A percentile compares a stretch with the other conserved stretches of the same genome.
phyloP scores from a whole-genome alignment of 352 stramenopile species.

The Nothophytophthora sp. region DNA sequence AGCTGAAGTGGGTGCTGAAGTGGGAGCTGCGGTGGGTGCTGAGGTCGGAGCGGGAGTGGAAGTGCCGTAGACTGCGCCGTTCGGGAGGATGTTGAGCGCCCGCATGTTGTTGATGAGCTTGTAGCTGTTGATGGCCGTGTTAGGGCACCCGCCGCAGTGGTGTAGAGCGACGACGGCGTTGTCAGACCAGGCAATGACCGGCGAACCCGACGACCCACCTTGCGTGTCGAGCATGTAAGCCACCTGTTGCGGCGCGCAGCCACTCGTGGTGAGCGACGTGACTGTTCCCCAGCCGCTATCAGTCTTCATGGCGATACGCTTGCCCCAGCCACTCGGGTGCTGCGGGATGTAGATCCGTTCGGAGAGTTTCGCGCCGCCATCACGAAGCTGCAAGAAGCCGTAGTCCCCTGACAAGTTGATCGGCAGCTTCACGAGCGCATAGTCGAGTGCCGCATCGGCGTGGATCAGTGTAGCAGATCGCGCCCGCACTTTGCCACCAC shows the following conservation, averaged over 20 bases:
- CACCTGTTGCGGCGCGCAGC: constrained; percentile 58
- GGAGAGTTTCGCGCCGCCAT: constrained; percentile 35
- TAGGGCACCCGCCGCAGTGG: constrained; percentile 79
- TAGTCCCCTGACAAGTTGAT: constrained; percentile 49
- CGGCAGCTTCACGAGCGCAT: constrained; percentile 65
- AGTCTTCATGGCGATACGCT: constrained; percentile 69
- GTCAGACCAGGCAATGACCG: constrained; percentile 55
- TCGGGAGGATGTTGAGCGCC: constrained; percentile 38
- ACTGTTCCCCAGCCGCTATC: constrained; percentile 42
- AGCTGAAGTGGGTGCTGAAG: no score
- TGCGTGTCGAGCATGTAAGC: constrained; percentile 74
- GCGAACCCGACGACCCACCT: constrained; percentile 72
- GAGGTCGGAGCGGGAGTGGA: constrained; percentile 16
- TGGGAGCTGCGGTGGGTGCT: no score
- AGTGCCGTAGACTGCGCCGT: constrained; percentile 32
- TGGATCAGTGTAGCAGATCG: constrained; percentile 40
- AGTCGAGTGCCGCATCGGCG: constrained; percentile 45
- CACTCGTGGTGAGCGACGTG: constrained; percentile 40
- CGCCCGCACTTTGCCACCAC: constrained; percentile 35
- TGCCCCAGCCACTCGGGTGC: constrained; percentile 67
- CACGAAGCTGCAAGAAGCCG: constrained; percentile 57
- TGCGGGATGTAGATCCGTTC: constrained; percentile 73
- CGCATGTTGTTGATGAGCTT: constrained; percentile 61
- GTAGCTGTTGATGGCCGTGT: constrained; percentile 72
- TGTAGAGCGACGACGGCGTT: constrained; percentile 75